Evolutionary conservation across 2,329 filamentous ascomycete genomes (phyloP).

Genomic region (Fusarium heterosporum): DNA sequence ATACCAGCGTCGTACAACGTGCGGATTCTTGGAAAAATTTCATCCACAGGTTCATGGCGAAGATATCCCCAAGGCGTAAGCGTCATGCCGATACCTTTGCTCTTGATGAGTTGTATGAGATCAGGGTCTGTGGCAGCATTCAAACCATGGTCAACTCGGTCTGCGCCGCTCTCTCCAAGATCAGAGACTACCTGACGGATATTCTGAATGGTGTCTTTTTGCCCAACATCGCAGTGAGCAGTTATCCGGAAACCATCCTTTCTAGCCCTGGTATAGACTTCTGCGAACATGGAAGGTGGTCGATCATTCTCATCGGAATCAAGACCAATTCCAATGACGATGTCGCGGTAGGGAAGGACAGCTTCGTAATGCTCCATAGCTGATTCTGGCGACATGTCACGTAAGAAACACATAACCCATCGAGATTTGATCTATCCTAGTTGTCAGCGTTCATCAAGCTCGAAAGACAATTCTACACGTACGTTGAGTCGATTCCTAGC

Average conservation of each 20-base stretch:
- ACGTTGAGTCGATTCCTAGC: slow-evolving; percentile 54
- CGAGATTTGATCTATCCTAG: slow-evolving; percentile 53
- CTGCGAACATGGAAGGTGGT: slow-evolving; percentile 59
- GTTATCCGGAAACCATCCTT: slow-evolving; percentile 60
- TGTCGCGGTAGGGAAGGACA: slow-evolving; percentile 52
- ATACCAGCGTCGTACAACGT: slow-evolving; percentile 71
- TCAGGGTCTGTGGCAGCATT: slow-evolving; percentile 68
- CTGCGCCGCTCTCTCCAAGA: slow-evolving; percentile 67
- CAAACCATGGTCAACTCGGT: slow-evolving; percentile 80
- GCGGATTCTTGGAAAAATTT: slow-evolving; percentile 62
- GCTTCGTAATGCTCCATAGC: slow-evolving; percentile 69
- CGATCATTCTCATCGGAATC: slow-evolving; percentile 60
- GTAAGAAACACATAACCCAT: slow-evolving; percentile 77
- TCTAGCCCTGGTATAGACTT: slow-evolving; percentile 52
- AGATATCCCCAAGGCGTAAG: slow-evolving; percentile 67
- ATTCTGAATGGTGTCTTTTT: slow-evolving; percentile 59
- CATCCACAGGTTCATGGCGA: slow-evolving; percentile 41
- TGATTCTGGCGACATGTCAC: slow-evolving; percentile 77
- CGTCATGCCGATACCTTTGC: slow-evolving; percentile 69
- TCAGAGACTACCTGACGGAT: slow-evolving; percentile 63
- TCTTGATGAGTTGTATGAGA: slow-evolving; percentile 68
- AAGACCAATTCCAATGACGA: slow-evolving; percentile 59
- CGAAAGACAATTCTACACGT: fast-evolving
- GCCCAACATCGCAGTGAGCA: slow-evolving; percentile 63
- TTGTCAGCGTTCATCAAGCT: neutral